Evolutionary conservation across 108 stramenopile species (phyloP), one percentile per base, ranked within the genome.

Genomic region (Nitzschia inconspicua): DNA sequence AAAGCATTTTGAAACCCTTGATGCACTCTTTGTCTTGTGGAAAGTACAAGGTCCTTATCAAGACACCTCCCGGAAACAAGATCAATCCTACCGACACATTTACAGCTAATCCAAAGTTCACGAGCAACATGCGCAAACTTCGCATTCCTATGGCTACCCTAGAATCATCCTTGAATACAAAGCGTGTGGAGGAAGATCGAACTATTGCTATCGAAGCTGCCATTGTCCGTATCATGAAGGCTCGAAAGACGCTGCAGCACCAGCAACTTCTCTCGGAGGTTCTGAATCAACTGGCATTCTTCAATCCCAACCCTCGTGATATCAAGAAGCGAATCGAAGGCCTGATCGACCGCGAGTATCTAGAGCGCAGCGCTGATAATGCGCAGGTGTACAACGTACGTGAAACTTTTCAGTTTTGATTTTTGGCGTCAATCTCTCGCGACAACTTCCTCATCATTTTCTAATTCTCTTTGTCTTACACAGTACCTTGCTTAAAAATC

Each of bases 191-290:
- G 79, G 99, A 98, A 62, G 99, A 99, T 78, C 80, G 98, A 19
- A 72, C 87, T 20, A 78, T 90, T 76, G 97, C 98, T 23, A 98
- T 99, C 57, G 99, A 98, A 79, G 99, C 99, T 35, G 95, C 98
- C 25, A 94, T 98, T 68, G 99, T 99, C 8, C 93, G 99, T 59
- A 99, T 96, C 76, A 99, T 99, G 99, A 99, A 99, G 78, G 96
- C 96, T n/a, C 78, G 96, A 57, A 98, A 98, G 80, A 91, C 95
- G 11, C 81, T 98, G 41, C 73, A 89, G 26, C 99, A 99, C 72
- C 96, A 97, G 65, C 94, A 97, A 60, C 82, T 99, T 6, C 64
- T 98, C 27, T 91, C 99, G 23, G 97, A 98, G 66, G 99, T 99
- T 34, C 64, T 99, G 44, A 84, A 87, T 2, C 96, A 98, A 72